Evolutionary conservation across 2,329 filamentous ascomycete genomes (phyloP).

Genomic region (Exserohilum rostratum): DNA sequence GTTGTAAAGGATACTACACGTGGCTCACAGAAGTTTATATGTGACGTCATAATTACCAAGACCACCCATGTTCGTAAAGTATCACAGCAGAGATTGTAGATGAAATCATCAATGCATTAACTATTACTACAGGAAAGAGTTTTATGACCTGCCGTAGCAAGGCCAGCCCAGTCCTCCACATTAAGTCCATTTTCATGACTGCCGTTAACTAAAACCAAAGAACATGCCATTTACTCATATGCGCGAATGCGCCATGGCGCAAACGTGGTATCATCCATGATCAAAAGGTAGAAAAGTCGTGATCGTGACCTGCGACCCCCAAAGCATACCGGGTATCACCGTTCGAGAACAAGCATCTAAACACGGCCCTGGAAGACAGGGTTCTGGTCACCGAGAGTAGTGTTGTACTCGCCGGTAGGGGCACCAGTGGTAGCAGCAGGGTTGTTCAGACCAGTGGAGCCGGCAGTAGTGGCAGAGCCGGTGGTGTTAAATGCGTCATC

Average conservation of each 20-base stretch:
- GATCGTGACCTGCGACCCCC: slow-evolving; percentile 18
- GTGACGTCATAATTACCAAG: not conserved
- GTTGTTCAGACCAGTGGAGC: slow-evolving; percentile 10
- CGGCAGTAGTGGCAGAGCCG: slow-evolving; percentile 13
- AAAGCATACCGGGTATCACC: slow-evolving; percentile 16
- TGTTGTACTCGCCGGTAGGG: slow-evolving; percentile 36
- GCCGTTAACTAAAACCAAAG: slow-evolving; percentile 11
- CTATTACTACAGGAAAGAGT: slow-evolving; percentile 26
- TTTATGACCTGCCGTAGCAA: slow-evolving; percentile 3
- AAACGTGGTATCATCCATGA: slow-evolving; percentile 44
- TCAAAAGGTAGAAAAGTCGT: slow-evolving; percentile 31
- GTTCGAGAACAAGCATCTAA: slow-evolving; percentile 21
- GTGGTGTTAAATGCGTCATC: slow-evolving; percentile 50
- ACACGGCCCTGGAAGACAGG: slow-evolving; percentile 50
- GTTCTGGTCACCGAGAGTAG: slow-evolving; percentile 51
- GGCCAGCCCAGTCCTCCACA: slow-evolving; percentile 10
- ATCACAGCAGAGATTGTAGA: too few species aligned
- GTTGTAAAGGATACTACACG: too few species aligned
- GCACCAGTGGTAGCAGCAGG: slow-evolving; percentile 9
- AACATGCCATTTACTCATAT: slow-evolving; percentile 22
- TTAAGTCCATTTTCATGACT: slow-evolving; percentile 12
- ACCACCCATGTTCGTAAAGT: too few species aligned
- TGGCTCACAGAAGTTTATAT: too few species aligned
- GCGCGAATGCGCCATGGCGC: slow-evolving; percentile 25
- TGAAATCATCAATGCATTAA: slow-evolving; percentile 18